A percentile compares a stretch with the other conserved stretches of the same genome.
Evolutionary conservation across 257 asterid genomes (phyloP).

Genomic region (Fraxinus americana): DNA sequence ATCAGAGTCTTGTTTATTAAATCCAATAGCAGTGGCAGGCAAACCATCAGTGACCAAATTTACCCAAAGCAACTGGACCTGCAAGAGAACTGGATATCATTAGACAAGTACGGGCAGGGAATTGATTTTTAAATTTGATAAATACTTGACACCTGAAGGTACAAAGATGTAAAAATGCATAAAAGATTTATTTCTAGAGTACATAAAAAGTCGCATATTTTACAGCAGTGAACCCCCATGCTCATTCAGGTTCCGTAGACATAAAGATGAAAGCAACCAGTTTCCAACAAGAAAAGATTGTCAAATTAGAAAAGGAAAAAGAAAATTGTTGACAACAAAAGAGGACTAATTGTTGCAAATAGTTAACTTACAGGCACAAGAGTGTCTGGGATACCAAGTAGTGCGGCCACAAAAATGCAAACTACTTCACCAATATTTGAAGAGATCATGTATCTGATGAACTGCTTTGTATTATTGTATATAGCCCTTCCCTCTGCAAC

Average conservation of each 20-base stretch:
- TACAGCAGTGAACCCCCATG: conserved; percentile 15
- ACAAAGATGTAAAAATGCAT: neutral
- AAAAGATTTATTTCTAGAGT: neutral
- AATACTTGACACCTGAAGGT: conserved; percentile 9
- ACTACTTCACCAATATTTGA: conserved; percentile 99
- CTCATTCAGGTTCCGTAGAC: conserved; percentile 6
- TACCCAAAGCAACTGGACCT: conserved; percentile 99
- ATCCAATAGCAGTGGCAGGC: conserved; percentile 99
- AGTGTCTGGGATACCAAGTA: conserved; percentile 98
- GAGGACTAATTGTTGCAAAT: conserved; percentile 15
- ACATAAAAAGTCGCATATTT: conserved; percentile 5
- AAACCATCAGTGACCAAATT: conserved; percentile 98
- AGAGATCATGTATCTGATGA: conserved; percentile 97
- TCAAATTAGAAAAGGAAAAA: neutral
- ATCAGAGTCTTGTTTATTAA: conserved; percentile 95
- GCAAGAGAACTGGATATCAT: conserved; percentile 33
- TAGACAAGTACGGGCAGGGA: conserved; percentile 9
- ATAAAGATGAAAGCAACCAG: conserved; percentile 17
- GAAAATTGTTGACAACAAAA: conserved; percentile 15
- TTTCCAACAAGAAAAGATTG: neutral
- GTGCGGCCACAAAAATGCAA: conserved; percentile 97
- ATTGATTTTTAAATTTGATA: conserved; percentile 6
- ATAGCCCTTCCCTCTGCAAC: conserved; percentile 99
- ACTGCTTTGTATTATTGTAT: conserved; percentile 93
- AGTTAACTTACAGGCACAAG: conserved; percentile 87